Base-by-base conservation (phyloP, 345 rosid genomes). In the Ricinus communis region DNA sequence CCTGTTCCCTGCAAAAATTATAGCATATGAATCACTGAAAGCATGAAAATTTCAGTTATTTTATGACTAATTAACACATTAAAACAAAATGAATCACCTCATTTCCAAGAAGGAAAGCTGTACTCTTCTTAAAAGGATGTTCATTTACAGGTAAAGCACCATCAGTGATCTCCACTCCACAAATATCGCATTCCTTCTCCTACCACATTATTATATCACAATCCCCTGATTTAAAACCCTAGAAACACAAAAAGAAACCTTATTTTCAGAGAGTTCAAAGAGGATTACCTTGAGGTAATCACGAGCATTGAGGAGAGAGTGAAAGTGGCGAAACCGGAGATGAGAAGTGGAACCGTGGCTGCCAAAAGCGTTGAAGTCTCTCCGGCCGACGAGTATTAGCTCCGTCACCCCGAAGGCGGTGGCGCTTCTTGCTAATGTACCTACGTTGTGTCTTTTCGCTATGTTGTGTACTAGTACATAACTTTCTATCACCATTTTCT, bases 321-420 rank as follows among this genome's bases (percentile, higher is more conserved):
- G 87, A 66, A 92, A 95, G 74, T 92, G 99, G 81, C 97, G 92
- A 82, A 90, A 90, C 52, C 81, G 84, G 70, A 89, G 40, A 81
- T 90, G 99, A 53, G 96, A 86, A 69, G 98, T 83, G 62, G 99
- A 92, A 31, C 99, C 99, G 65, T 95, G 99, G 81, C 98, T 90
- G 9, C 99, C 99, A 56, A 95, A 92, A 70, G 97, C 85, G 81
- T 95, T 92, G 83, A 95, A 95, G 81, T 95, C 98, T 16, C 99
- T 76, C 63, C 98, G 97, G 52, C 99, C 99, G 1, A 89, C 91
- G 49, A 95, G 86, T 10, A 95, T 90, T 19, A 95, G 70, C 83
- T 95, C 98, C 41, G 86, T 81, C 5, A 92, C 98, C 47, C 99
- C 99, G 58, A 92, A 95, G 0, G 98, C 97, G 9, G 98, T 92